These are phyloP conservation scores for Penicillium fuscoglaucum DNA, from an alignment of 2,329 filamentous ascomycete genomes.

Conservation along the genomic window DNA sequence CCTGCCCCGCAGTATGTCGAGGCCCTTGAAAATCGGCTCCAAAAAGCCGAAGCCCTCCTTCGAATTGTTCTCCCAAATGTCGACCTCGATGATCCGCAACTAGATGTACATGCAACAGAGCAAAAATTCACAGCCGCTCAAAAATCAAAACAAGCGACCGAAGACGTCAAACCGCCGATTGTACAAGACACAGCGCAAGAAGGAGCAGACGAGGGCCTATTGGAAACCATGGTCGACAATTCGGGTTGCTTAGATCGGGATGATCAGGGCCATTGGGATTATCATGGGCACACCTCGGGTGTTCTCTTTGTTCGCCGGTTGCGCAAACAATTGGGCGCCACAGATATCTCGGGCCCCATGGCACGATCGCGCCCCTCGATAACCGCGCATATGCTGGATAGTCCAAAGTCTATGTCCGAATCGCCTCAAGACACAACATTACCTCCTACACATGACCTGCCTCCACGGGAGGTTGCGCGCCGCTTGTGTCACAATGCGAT, in stretches of 20 bases:
- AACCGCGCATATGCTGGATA: slow-evolving; percentile 62
- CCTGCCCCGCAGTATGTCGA: slow-evolving; percentile 92
- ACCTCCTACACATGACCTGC: slow-evolving; percentile 65
- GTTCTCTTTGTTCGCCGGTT: slow-evolving; percentile 84
- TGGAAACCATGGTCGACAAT: slow-evolving; percentile 93
- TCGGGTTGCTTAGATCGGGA: slow-evolving; percentile 89
- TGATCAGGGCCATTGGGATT: slow-evolving; percentile 90
- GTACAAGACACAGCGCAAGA: slow-evolving; percentile 33
- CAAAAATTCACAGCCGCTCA: slow-evolving; percentile 55
- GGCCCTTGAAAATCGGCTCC: slow-evolving; percentile 77
- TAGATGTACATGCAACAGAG: slow-evolving; percentile 75
- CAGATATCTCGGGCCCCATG: slow-evolving; percentile 58
- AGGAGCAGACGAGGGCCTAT: slow-evolving; percentile 65
- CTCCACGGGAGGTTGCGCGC: slow-evolving; percentile 59
- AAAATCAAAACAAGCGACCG: slow-evolving; percentile 32
- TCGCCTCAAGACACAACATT: slow-evolving; percentile 62
- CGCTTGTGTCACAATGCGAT: slow-evolving; percentile 61
- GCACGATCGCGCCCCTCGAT: slow-evolving; percentile 50
- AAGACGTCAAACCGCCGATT: slow-evolving; percentile 21
- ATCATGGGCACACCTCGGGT: slow-evolving; percentile 89
- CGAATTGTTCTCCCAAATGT: slow-evolving; percentile 79
- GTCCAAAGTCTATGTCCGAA: slow-evolving; percentile 63
- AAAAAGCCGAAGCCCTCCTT: slow-evolving; percentile 78
- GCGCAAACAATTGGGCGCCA: slow-evolving; percentile 77
- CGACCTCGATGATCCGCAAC: slow-evolving; percentile 78